Evolutionary conservation across 495 filamentous ascomycete genomes (phyloP), one percentile per base, ranked within the genome.

Genomic region (Daldinia loculata): DNA sequence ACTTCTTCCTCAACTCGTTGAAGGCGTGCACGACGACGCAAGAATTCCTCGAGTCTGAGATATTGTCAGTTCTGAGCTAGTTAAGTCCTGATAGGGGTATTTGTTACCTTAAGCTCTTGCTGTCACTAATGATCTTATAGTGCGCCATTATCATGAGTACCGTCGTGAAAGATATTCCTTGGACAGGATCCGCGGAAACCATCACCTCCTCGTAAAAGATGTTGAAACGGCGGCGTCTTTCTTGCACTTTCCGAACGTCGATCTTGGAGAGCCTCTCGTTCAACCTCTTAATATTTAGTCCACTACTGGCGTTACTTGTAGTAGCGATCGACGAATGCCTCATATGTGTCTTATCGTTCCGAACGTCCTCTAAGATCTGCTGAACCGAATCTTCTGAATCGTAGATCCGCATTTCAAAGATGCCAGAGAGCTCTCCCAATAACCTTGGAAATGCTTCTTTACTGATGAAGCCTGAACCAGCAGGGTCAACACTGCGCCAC

Each of bases 91-190:
- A 8, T 8, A 34, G 11, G 19, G 38, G 4, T 17, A 8, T 32
- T 67, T 80, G 19, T 74, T 86, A 90, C 89, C 89, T 88, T 71
- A 99, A 80, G 80, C 93, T 95, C 84, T 98, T 98, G 83, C 89
- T 98, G 83, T 99, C 95, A 68, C 89, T 97, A 76, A 99, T 99
- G 75, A 99, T 93, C 67, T 99, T 99, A 84, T 98, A 95, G 80
- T 99, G 96, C 15, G 96, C 95, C 17, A 99, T 85, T 62, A 97
- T 97, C 92, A 99, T 94, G 53, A 99, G 82, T n/a, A 97, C 91
- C 6, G 91, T 88, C 19, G 93, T 97, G 80, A 99, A 99, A 6
- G 91, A 91, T 56, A 99, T 94, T 26, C 95, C 95, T 52, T 90
- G 88, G 60, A 92, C 90, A 0, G 89, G 89, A 80, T 98, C 93